Base-by-base conservation (phyloP, 305 asterid genomes). In the Fraxinus sp. region DNA sequence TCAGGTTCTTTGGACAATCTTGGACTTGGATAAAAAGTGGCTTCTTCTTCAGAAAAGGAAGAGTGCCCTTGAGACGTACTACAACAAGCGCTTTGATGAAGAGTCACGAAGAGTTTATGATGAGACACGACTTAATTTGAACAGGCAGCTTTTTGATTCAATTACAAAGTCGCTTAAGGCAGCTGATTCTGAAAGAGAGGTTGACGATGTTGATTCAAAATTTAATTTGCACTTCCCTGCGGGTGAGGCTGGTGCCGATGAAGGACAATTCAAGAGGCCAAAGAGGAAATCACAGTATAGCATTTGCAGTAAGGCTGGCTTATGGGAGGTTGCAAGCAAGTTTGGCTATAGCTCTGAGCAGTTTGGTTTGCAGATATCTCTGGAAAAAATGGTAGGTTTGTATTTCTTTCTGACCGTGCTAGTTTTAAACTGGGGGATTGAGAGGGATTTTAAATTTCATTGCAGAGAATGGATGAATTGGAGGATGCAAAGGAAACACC, bases 401-500 rank as follows among this genome's bases (percentile, higher is more conserved):
- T 26, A 80, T 77, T 85, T 14, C 81, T 55, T 88, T 86, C 74
- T 74, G 16, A 26, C 78, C 55, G 49, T 36, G 37, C 75, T 80
- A 75, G 77, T 78, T 82, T 80, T 30, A 16, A 68, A 71, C 76
- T 77, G 35, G 10, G 70, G 30, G 35, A 80, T 77, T 77, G 55
- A 82, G 32, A 80, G 78, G 49, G 28, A 20, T 66, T 49, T 5
- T 86, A 70, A 76, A 43, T 39, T 86, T 82, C 64, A 81, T 83
- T 83, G 52, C 88, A 95, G 98, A 88, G 97, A 84, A 91, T 88
- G 93, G 98, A 90, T 86, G 98, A 92, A 84, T 87, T 95, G 88
- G 99, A 95, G 87, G 99, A 96, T 90, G 95, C 98, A 1, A 95
- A 86, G 89, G 99, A 96, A 90, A 92, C 98, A 24, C 99, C 99